phyloP scores from a whole-genome alignment of 768 basidiomycete species.

The Kwoniella bestiolae region DNA sequence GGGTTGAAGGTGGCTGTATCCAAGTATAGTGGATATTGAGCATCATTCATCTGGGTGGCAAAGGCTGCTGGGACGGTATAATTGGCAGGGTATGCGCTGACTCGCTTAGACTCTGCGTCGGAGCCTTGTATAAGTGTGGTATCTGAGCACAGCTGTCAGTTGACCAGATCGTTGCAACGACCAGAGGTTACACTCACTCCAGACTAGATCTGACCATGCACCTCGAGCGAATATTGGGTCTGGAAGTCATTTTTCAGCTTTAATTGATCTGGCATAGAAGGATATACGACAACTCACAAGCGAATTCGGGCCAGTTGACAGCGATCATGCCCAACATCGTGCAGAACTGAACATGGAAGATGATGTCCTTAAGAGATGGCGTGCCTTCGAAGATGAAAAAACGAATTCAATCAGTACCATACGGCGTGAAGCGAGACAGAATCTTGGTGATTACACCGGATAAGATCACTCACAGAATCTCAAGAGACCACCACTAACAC shows the following conservation, averaged over 20 bases:
- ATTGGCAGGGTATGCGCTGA: constrained; percentile 64
- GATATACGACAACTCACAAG: constrained; percentile 66
- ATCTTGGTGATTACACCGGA: too few relatives aligned
- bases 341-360: constrained; percentile 85
- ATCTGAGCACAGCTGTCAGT: constrained; percentile 62
- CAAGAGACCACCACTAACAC: constrained; percentile 81
- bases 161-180: neutral
- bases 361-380: constrained; percentile 86
- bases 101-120: constrained; percentile 64
- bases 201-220: constrained; percentile 75
- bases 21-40: constrained; percentile 76
- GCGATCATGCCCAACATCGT: constrained; percentile 83
- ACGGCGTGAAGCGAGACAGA: too few relatives aligned
- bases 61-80: constrained; percentile 74
- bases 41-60: constrained; percentile 71
- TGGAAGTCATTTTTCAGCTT: constrained; percentile 51
- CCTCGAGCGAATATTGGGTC: constrained; percentile 89
- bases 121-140: constrained; percentile 68
- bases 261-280: neutral
- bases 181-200: constrained; percentile 50
- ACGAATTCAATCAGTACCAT: neutral
- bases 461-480: constrained; percentile 72
- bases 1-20: constrained; percentile 71
- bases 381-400: too few relatives aligned
- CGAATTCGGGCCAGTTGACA: constrained; percentile 90